Evolutionary conservation across 2,329 filamentous ascomycete species (phyloP), one percentile per base, ranked within the genome.

Genomic region (Penicillium sp.): DNA sequence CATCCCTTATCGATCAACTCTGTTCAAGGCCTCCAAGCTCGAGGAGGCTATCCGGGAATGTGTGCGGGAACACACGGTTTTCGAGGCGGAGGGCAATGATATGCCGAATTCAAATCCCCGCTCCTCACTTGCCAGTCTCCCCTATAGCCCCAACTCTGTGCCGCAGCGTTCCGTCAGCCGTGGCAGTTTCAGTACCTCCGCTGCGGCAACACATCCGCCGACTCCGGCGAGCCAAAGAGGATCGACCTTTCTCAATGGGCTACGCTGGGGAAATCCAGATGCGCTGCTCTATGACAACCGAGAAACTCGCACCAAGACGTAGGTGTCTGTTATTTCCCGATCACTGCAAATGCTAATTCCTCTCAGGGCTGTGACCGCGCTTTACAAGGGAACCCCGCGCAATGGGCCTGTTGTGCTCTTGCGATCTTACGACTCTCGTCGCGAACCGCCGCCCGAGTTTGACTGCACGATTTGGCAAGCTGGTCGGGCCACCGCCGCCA

Each of bases 401-500:
- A 78, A 79, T 26, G 76, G 77, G 5, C 72, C 78, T 1, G 76
- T 89, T 2, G 82, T 82, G 6, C 65, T 96, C 42, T 71, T 98
- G 38, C 82, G 92, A 49, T 96, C 90, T 2, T 98, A 98, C 65
- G 90, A 96, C 61, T 96, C 92, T 11, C 78, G 90, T 54, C 87
- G 84, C 62, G 92, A 96, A 62, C 84, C 89, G 0, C 77, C 88
- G 0, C 85, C 90, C 2, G 89, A 95, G 62, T 90, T 87, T 45
- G 85, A 95, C 57, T 95, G 89, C 65, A 94, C 83, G 30, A 92
- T 98, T 40, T 98, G 92, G 92, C 83, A 98, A 67, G 92, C 92
- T 3, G 92, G 92, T 8, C 80, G 92, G 43, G 92, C 92, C n/a
- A 98, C 92, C 1, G 86, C 78, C 36, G 86, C 92, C 1, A 92